Base-by-base conservation (phyloP, 2,329 filamentous ascomycete genomes). In the Calycina marina region DNA sequence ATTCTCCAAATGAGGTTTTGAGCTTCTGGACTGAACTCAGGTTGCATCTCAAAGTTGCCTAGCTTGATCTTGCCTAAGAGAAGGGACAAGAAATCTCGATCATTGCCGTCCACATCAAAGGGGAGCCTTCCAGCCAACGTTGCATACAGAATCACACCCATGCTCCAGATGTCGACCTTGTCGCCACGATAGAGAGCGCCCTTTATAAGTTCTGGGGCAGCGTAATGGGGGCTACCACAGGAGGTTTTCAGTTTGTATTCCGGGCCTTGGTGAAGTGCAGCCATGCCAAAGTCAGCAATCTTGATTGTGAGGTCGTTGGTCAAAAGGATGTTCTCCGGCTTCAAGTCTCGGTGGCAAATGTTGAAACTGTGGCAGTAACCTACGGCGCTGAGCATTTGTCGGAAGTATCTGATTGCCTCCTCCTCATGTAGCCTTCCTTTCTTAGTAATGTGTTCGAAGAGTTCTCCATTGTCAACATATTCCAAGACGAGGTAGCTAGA, bases 251-350 rank as follows among this genome's bases (percentile, higher is more conserved):
- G 68, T 50, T 77, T 76, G 43, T 84, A 77, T 6, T 74, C 77
- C 14, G 72, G 68, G 3, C 81, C 81, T 53, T 96, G 88, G 41
- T 77, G 72, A 25, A 96, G 64, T 3, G 88, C 88, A 27, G 90
- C 90, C 86, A 98, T 94, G 25, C 90, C 88, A 55, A 98, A 98
- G 55, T 98, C 90, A 31, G 88, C 88, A 46, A 98, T 76, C 58
- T 96, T 98, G 54, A 96, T 75, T 36, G 81, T 74, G 32, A 77
- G 69, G 28, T 77, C 62, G 3, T 63, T 62, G 36, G 85, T 85
- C 31, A 98, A 66, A 12, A 98, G 65, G 28, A 98, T 94, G 48
- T 98, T 98, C 57, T 98, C 90, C 0, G 86, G 90, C 57, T 98
- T 98, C 32, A 98, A 64, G 47, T 98, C 90, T 14, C 90, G 80